Conservation (phyloP, 2,329 filamentous ascomycete species). For the Paraconiothyrium brasiliense region DNA sequence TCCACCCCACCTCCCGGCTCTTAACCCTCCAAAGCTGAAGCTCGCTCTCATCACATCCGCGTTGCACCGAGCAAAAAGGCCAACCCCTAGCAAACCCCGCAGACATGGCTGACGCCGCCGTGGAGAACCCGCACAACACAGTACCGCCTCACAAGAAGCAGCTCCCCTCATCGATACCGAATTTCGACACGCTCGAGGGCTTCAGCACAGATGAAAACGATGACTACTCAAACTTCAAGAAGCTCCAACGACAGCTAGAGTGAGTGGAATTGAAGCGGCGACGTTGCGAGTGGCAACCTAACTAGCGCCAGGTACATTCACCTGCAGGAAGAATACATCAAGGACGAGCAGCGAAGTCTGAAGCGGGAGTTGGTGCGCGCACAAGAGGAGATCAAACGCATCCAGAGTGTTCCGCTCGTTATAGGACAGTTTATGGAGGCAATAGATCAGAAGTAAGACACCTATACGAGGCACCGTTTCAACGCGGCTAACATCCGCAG, state of each 20-base stretch:
- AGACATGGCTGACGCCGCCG: constrained; percentile 83
- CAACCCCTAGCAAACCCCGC: constrained; percentile 12
- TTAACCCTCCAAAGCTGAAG: constrained; percentile 8
- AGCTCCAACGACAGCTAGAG: constrained; percentile 95
- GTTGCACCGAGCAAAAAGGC: constrained; percentile 11
- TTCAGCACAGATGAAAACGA: constrained; percentile 82
- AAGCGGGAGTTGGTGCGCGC: constrained; percentile 97
- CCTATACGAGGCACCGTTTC: constrained; percentile 5
- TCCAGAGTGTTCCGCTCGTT: constrained; percentile 96
- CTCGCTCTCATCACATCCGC: neutral
- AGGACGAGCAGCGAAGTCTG: constrained; percentile 98
- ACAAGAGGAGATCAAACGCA: constrained; percentile 99
- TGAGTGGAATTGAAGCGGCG: constrained; percentile 58
- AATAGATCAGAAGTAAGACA: constrained; percentile 92
- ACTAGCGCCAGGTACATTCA: constrained; percentile 78
- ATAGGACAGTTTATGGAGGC: constrained; percentile 99
- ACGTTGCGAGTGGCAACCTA: constrained; percentile 32
- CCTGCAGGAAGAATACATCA: constrained; percentile 99
- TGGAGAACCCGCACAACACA: constrained; percentile 81
- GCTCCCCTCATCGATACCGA: constrained; percentile 81
- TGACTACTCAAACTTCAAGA: constrained; percentile 95
- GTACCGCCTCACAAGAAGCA: constrained; percentile 83
- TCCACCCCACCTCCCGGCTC: constrained; percentile 12
- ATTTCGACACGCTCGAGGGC: constrained; percentile 89
- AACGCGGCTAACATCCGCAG: constrained; percentile 57